These are phyloP conservation scores for Capsicum chinense DNA, from an alignment of 257 asterid genomes.

Conservation along the genomic window DNA sequence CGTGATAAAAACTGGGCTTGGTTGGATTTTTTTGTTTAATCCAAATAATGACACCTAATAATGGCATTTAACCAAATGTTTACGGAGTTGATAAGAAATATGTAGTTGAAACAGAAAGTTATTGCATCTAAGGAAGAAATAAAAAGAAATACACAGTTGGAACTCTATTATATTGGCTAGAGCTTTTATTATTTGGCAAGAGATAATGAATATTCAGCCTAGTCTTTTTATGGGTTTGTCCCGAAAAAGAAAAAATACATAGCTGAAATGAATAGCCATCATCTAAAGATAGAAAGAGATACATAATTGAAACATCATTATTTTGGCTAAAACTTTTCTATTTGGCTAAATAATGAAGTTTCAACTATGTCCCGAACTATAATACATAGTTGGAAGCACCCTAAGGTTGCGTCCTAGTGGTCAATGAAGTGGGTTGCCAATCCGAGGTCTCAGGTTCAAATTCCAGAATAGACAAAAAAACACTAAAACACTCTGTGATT, in stretches of 20 bases:
- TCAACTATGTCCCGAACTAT: neutral
- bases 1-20: neutral
- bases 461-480: too few relatives aligned
- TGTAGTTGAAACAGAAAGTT: neutral
- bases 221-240: neutral
- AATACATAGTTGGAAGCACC: neutral
- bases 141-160: neutral
- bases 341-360: constrained; percentile 16
- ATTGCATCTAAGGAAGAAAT: neutral
- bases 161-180: constrained; percentile 1
- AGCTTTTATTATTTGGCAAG: neutral
- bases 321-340: neutral
- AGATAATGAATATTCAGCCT: neutral
- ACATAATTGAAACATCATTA: neutral
- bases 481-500: too few relatives aligned
- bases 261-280: neutral
- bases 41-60: neutral
- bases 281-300: neutral
- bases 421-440: too few relatives aligned
- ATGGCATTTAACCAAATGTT: neutral
- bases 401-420: too few relatives aligned
- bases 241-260: neutral
- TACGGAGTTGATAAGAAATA: neutral
- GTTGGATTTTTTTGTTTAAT: neutral
- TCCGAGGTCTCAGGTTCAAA: too few relatives aligned